A percentile compares a stretch with the other conserved stretches of the same genome.
phyloP scores from a whole-genome alignment of 1,284 basidiomycete genomes.

The Malassezia sp. region DNA sequence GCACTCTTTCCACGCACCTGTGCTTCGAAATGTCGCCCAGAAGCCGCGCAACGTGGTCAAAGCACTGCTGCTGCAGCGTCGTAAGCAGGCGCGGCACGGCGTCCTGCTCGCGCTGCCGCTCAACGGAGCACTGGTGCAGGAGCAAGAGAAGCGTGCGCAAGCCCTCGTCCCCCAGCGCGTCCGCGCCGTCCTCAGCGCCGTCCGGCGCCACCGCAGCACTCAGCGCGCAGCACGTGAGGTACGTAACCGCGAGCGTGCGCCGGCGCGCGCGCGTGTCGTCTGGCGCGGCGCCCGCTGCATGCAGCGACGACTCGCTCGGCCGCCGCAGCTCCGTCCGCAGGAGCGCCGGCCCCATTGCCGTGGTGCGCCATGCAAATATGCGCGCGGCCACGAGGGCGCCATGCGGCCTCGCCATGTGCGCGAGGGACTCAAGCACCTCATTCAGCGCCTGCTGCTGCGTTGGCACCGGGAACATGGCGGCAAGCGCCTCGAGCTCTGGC shows the following conservation, averaged over 20 bases:
- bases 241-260: slow-evolving; percentile 25
- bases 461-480: slow-evolving; percentile 56
- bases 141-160: slow-evolving; percentile 31
- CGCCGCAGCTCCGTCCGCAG: slow-evolving; percentile 20
- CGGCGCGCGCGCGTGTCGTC: slow-evolving; percentile 25
- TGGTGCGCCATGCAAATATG: slow-evolving; percentile 68
- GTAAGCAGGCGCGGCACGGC: slow-evolving; percentile 17
- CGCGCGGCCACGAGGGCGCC: slow-evolving; percentile 74
- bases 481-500: slow-evolving; percentile 21
- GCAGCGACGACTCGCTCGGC: slow-evolving; percentile 11
- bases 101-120: slow-evolving; percentile 25
- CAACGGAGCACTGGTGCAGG: slow-evolving; percentile 31
- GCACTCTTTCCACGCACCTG: too few relatives aligned
- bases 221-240: slow-evolving; percentile 17
- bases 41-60: slow-evolving; percentile 32
- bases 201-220: slow-evolving; percentile 5
- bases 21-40: slow-evolving; percentile 35
- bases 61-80: slow-evolving; percentile 28
- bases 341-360: slow-evolving; percentile 20
- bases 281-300: slow-evolving; percentile 5
- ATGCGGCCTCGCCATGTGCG: slow-evolving; percentile 72
- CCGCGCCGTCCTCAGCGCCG: slow-evolving; percentile 4
- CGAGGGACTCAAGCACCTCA: slow-evolving; percentile 65
- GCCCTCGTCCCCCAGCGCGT: slow-evolving; percentile 18
- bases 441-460: slow-evolving; percentile 62